Evolutionary conservation across 345 rosid genomes (phyloP).

Genomic region (Aethionema arabicum): DNA sequence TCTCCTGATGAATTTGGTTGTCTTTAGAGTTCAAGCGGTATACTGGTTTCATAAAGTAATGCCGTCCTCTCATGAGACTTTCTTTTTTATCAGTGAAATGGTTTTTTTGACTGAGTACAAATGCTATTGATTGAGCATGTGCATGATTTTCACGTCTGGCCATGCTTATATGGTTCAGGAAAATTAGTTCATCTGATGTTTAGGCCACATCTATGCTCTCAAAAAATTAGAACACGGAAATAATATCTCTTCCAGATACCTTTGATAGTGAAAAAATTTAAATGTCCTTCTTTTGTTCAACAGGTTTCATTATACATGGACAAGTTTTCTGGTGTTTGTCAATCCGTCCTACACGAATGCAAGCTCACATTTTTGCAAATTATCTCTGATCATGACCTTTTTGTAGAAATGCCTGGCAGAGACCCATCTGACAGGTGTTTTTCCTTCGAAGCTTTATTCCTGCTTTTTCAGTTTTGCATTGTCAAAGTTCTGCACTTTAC

Average conservation of each 20-base stretch:
- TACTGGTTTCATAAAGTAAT: slow-evolving; percentile 17
- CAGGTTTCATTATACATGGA: slow-evolving; percentile 98
- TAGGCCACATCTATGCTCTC: slow-evolving; percentile 12
- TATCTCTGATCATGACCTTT: slow-evolving; percentile 96
- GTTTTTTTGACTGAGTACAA: not conserved
- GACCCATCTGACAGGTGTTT: slow-evolving; percentile 96
- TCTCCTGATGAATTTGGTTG: not conserved
- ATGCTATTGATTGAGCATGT: slow-evolving; percentile 16
- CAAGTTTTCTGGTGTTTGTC: slow-evolving; percentile 99
- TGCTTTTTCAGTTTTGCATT: slow-evolving; percentile 16
- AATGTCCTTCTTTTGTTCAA: slow-evolving; percentile 20
- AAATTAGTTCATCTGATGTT: slow-evolving; percentile 17
- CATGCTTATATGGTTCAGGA: slow-evolving; percentile 15
- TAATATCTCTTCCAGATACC: slow-evolving; percentile 4
- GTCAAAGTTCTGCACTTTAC: slow-evolving; percentile 10
- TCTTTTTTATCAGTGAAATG: slow-evolving; percentile 6
- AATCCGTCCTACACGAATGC: slow-evolving; percentile 91
- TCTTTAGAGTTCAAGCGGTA: slow-evolving; percentile 22
- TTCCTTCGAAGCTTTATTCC: slow-evolving; percentile 7
- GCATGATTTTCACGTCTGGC: slow-evolving; percentile 11
- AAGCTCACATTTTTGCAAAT: slow-evolving; percentile 96
- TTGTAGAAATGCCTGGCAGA: slow-evolving; percentile 99
- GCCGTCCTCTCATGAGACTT: slow-evolving; percentile 17
- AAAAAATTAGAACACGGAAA: slow-evolving; percentile 19
- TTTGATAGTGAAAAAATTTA: slow-evolving; percentile 16